A percentile compares a stretch with the other conserved stretches of the same genome.
These are phyloP conservation scores for Gynostemma pentaphyllum DNA, from an alignment of 306 rosid species.

Conservation along the genomic window DNA sequence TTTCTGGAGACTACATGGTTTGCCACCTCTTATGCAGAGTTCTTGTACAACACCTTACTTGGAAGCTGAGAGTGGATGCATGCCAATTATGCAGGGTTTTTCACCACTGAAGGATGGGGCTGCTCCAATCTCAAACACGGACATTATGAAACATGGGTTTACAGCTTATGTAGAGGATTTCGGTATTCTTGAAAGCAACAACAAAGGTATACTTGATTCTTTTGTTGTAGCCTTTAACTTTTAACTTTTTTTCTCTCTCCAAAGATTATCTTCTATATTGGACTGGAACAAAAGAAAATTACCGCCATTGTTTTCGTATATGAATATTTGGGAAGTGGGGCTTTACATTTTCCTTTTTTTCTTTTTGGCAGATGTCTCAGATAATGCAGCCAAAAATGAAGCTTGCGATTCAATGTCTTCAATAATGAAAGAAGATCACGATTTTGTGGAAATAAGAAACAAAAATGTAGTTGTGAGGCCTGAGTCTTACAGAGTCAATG, in stretches of 20 bases:
- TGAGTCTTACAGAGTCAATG: slow-evolving; percentile 21
- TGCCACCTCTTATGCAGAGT: slow-evolving; percentile 45
- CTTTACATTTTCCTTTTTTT: neutral
- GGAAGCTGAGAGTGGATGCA: slow-evolving; percentile 38
- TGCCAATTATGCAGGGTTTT: slow-evolving; percentile 36
- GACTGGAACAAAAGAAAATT: neutral
- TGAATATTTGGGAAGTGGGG: neutral
- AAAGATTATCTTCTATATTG: neutral
- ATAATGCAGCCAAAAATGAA: slow-evolving; percentile 21
- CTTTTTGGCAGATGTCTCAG: slow-evolving; percentile 17
- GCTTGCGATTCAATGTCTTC: slow-evolving; percentile 17
- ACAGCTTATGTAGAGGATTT: slow-evolving; percentile 21
- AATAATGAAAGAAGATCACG: slow-evolving; percentile 23
- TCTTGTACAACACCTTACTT: slow-evolving; percentile 33
- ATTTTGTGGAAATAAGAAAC: slow-evolving; percentile 14
- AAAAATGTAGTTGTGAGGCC: slow-evolving; percentile 17
- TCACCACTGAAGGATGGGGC: slow-evolving; percentile 20
- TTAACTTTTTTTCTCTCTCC: neutral
- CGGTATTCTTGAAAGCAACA: slow-evolving; percentile 18
- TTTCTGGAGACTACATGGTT: slow-evolving; percentile 27
- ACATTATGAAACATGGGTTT: slow-evolving; percentile 19
- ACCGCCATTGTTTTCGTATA: neutral
- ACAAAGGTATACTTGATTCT: slow-evolving; percentile 24
- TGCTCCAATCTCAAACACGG: slow-evolving; percentile 29
- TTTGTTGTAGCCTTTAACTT: neutral